Percentiles rank a stretch among this genome's conserved stretches.
These are phyloP conservation scores for Malus domestica DNA, from an alignment of 306 rosid species.

Conservation along the genomic window ASM211411v1 NC_041797.1:8267001-8267500, in stretches of 20 bases:
- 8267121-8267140: not conserved
- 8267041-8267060: slow-evolving; percentile 9
- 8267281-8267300: not conserved
- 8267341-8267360: not conserved
- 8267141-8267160: not conserved
- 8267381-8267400: not conserved
- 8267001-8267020: slow-evolving; percentile 56
- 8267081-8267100: slow-evolving; percentile 36
- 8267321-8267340: not conserved
- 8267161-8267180: not conserved
- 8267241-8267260: slow-evolving; percentile 46
- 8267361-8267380: not conserved
- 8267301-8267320: not conserved
- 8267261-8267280: slow-evolving; percentile 26
- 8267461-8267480: slow-evolving; percentile 52
- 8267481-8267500: slow-evolving; percentile 50
- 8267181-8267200: slow-evolving; percentile 41
- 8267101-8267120: not conserved
- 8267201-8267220: slow-evolving; percentile 44
- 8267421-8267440: not conserved
- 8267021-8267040: slow-evolving; percentile 29
- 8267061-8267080: slow-evolving; percentile 34
- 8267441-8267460: slow-evolving; percentile 47
- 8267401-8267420: not conserved
- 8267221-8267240: slow-evolving; percentile 51